Evolutionary conservation across 2,329 filamentous ascomycete genomes (phyloP), one percentile per base, ranked within the genome.

Genomic region (Fusarium sp.): DNA sequence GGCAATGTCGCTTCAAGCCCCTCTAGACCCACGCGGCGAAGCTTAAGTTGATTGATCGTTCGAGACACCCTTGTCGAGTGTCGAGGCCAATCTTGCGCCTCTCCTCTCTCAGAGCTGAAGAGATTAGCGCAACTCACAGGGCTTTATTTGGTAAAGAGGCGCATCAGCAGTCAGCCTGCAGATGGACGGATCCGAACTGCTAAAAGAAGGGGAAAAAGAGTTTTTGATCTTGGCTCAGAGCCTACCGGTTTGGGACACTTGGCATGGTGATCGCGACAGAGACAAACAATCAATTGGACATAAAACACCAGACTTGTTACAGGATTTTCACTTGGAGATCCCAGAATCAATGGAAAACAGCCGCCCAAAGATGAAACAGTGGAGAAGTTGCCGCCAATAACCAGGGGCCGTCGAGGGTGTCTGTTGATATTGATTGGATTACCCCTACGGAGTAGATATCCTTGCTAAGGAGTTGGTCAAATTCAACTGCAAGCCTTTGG

Each of bases 11-110:
- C 37, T 54, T 49, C 44, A 29, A 53, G 44, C 36, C 35, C 42
- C 42, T 46, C 39, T 21, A 27, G 49, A 63, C 66, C 66, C 66
- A 68, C 64, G 61, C 58, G 35, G 61, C 60, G 63, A 68, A 68
- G 66, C 66, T 68, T 68, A 66, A 68, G 63, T 67, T 69, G 53
- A 49, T 67, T 69, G 53, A 49, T 55, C 61, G 51, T 67, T 65
- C 55, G 53, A 63, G 63, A 57, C 63, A 51, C 35, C 66, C 66
- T 57, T 43, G 63, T 57, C 50, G 43, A 21, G 49, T 19, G 19
- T 19, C 19, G 4, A 19, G n/a, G 46, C 29, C 57, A 61, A 62
- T 62, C 52, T 59, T 25, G 52, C 45, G 44, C 46, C 45, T 51
- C 19, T 19, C 19, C 19, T 19, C 41, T 58, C 46, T 19, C 27